A percentile compares a stretch with the other conserved stretches of the same genome.
phyloP scores from a whole-genome alignment of 2,329 filamentous ascomycete species.

The Exophiala oligosperma region DNA sequence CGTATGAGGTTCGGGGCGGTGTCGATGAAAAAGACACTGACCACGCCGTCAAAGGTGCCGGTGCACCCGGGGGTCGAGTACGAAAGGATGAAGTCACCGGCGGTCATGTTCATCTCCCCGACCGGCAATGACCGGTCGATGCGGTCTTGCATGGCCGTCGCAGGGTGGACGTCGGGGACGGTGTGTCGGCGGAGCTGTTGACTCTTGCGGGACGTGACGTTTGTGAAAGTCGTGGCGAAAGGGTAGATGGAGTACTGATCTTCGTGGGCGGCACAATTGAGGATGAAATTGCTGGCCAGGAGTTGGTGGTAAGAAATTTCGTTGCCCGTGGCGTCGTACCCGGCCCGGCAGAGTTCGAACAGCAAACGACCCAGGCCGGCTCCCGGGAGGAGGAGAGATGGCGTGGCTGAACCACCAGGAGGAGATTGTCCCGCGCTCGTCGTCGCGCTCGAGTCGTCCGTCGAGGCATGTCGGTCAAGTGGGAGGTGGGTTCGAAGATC shows the following conservation, averaged over 20 bases:
- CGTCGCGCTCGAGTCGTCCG: not conserved
- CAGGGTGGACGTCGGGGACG: slow-evolving; percentile 80
- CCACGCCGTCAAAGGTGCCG: slow-evolving; percentile 74
- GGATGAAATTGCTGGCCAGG: slow-evolving; percentile 69
- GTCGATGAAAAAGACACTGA: slow-evolving; percentile 94
- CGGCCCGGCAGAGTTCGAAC: slow-evolving; percentile 75
- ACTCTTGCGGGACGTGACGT: slow-evolving; percentile 70
- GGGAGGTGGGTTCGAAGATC: slow-evolving; percentile 58
- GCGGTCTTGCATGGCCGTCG: slow-evolving; percentile 50
- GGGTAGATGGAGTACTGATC: slow-evolving; percentile 75
- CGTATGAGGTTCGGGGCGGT: slow-evolving; percentile 90
- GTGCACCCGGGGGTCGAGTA: slow-evolving; percentile 65
- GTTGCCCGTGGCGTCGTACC: slow-evolving; percentile 81
- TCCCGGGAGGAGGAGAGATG: slow-evolving; percentile 74
- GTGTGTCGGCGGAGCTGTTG: slow-evolving; percentile 77
- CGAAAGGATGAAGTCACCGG: slow-evolving; percentile 87
- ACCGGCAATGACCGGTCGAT: slow-evolving; percentile 33
- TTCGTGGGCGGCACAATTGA: slow-evolving; percentile 55
- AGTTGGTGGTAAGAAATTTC: slow-evolving; percentile 97
- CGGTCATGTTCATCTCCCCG: slow-evolving; percentile 86
- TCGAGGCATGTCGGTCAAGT: not conserved
- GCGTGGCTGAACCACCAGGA: too few species aligned
- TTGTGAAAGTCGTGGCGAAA: slow-evolving; percentile 86
- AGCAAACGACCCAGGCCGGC: slow-evolving; percentile 86
- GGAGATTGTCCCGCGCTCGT: too few species aligned